Base-by-base conservation (phyloP, 2,329 filamentous ascomycete species). In the Alternaria arborescens region DNA sequence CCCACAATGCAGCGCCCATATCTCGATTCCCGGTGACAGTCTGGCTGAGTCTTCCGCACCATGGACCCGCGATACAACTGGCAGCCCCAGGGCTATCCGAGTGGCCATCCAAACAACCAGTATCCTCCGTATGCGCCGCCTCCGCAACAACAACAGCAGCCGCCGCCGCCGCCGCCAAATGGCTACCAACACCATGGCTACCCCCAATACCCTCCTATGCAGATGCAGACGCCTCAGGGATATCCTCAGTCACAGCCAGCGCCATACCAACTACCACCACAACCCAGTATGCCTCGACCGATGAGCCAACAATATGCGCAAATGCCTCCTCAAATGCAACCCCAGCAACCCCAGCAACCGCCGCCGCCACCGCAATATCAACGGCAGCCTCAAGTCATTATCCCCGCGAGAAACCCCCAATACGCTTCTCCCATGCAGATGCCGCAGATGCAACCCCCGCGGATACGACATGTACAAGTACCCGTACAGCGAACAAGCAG, bases 51-150 rank as follows among this genome's bases (percentile, higher is more conserved):
- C 18, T 46, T 40, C 10, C 22, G 41, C 14, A 41, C 44, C 46
- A 78, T 78, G 76, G 74, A 78, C 50, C 73, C 74, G 7, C 71
- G 72, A n/a, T 76, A 74, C 55, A 73, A 75, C 66, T 77, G 73
- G 69, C 71, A 71, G 52, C 72, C 71, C 47, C 74, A 71, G 58
- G 65, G 67, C 58, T 73, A 77, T 24, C 20, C 40, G 4, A 42
- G 71, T 56, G 66, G 67, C 56, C 74, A 76, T 24, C 20, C 40
- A 16, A 42, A 72, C 60, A 66, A 66, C 56, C 74, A 77, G 58
- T 74, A 77, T 63, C 60, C 52, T 32, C 67, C 71, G 30, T 75
- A 77, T 65, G 59, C 63, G 53, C 69, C 70, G 47, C 67, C 66
- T 14, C 70, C 61, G 41, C 70, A 66, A 48, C 66, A 65, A 56